Base-by-base conservation (phyloP, 1,284 basidiomycete species). In the Rugosomyces carneus region DNA sequence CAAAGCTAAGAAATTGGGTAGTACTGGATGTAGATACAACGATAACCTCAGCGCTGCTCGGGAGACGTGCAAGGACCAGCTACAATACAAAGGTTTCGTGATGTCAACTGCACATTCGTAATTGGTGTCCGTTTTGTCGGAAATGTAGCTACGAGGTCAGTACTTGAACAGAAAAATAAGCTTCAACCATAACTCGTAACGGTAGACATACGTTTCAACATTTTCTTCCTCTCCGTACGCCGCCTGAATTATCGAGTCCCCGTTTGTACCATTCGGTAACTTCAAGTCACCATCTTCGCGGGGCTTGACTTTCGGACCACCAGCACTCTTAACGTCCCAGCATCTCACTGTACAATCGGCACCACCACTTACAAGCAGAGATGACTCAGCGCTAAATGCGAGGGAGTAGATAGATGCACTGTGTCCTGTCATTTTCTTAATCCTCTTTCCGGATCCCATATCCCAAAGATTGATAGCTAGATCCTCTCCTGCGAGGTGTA, bases 361-460 rank as follows among this genome's bases (percentile, higher is more conserved):
- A 21, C 85, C 78, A 3, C 93, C 92, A 46, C 89, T 92, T 1
- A 97, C 88, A 23, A 99, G 79, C 48, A 98, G 66, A 1, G 82
- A 84, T 0, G 93, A 93, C 64, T 98, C 95, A 10, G 85, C 86
- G 51, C 89, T 93, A 66, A 98, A 99, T 1, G 89, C 78, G 21
- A 99, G 76, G 4, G 90, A 90, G 60, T 96, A 88, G 44, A 99
- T 81, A 0, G 92, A 84, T 13, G 86, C 82, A 0, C 80, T 84
- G 64, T 99, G 96, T 0, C 96, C 96, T 15, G 81, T 84, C 93
- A 99, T 97, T 65, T 93, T 94, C 72, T 99, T 99, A 57, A 99
- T 84, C 38, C 92, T 80, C 49, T 86, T 81, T 5, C 94, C 93
- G 19, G 91, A 92, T 1, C 90, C 91, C 39, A 99, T 73, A 60